Base-by-base conservation (phyloP, 1,284 basidiomycete genomes). In the Fistulina hepatica region DNA sequence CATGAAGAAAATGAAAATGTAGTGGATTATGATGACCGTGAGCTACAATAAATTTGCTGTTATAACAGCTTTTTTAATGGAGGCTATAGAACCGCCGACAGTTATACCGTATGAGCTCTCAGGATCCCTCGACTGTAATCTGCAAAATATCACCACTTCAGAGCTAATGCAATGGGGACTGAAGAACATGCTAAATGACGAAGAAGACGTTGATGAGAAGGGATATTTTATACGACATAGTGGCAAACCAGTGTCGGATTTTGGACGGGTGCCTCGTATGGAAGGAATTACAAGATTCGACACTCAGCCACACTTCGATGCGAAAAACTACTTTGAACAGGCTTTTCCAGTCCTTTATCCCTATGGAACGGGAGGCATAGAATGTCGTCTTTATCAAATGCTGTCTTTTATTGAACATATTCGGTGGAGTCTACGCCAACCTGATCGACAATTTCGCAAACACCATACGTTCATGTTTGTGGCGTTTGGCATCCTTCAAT, bases 281-380 rank as follows among this genome's bases (percentile, higher is more conserved):
- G 24, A 25, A n/a, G 24, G 24, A 25, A n/a, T n/a, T n/a, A n/a
- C n/a, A n/a, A n/a, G n/a, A n/a, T n/a, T n/a, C n/a, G n/a, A n/a
- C n/a, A n/a, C n/a, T n/a, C n/a, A n/a, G n/a, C n/a, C n/a, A n/a
- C n/a, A n/a, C n/a, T n/a, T n/a, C n/a, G 24, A 25, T n/a, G 24
- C 24, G n/a, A 15, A 27, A 15, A 27, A 27, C 25, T 27, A 12
- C 25, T 27, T 27, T 6, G 25, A 27, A 15, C 12, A 27, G 25
- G 51, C 54, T 3, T 67, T 56, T 43, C 62, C 57, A 0, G 21
- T 33, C 1, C 45, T 67, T 0, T 69, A 63, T 41, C 66, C 65
- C 2, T 67, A 62, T 48, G 65, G 60, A 0, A 8, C 21, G 2
- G 65, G 66, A 0, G 59, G 62, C 0, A 42, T 64, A 15, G 63